Base-by-base conservation (phyloP, 73 alveolate genomes). In the Durusdinium trenchii region DNA sequence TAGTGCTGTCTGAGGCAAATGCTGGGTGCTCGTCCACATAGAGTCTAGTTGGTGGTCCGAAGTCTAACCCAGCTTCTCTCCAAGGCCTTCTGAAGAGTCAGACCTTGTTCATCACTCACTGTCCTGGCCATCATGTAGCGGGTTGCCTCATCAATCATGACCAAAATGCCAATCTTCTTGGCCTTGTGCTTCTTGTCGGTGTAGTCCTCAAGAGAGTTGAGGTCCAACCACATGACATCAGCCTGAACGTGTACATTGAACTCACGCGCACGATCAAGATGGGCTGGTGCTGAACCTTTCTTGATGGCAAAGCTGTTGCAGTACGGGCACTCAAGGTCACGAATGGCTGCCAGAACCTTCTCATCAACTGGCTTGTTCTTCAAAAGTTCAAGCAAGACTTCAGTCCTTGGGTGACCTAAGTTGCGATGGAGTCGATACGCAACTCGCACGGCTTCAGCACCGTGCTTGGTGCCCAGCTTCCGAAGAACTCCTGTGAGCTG, bases 1-100 rank as follows among this genome's bases (percentile, higher is more conserved):
- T 2, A 0, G 38, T 42, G 0, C 0, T 26, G 26, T 78, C 89
- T 5, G n/a, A 3, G 5, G 62, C 89, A 40, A 38, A 78, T 1
- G 50, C 89, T 3, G 89, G 3, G 0, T 38, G 45, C 2, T 45
- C 64, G 26, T 78, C 89, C 6, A 78, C 62, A 38, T 78, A 45
- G 32, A 78, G 46, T 5, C 18, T 78, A 6, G 5, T 43, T 61
- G 46, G 16, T 14, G 89, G 89, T 5, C 89, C 89, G 38, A 26
- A 23, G 45, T 0, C 89, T n/a, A 23, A 78, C 20, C 89, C 89
- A 78, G 9, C 62, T 61, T 78, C 89, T 78, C 20, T 78, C 89
- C 3, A 78, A 16, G 3, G 89, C 89, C 3, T 3, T 7, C 20
- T 3, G 6, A 38, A 78, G 43, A 0, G 60, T 45, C 45, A 23